These are phyloP conservation scores for Lasiosphaeria ovina DNA, from an alignment of 495 filamentous ascomycete genomes.

Conservation along the genomic window DNA sequence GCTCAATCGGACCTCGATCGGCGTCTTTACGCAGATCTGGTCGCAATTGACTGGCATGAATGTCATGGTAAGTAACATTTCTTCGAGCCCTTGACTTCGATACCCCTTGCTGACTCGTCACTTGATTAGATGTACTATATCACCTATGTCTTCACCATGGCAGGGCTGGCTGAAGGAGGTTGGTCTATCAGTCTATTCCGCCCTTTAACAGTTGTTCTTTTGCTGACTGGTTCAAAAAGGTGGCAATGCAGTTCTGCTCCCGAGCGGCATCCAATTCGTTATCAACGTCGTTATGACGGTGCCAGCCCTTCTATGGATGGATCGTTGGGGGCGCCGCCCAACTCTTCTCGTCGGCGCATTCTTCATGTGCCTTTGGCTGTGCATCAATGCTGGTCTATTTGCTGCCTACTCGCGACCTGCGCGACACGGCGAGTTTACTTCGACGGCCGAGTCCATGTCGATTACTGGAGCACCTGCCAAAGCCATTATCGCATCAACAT, in stretches of 20 bases:
- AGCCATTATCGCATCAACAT: constrained; percentile 73
- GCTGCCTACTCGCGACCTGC: constrained; percentile 44
- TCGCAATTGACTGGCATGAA: constrained; percentile 83
- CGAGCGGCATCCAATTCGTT: constrained; percentile 72
- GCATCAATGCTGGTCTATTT: constrained; percentile 68
- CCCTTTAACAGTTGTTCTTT: not conserved
- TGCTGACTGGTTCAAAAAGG: not conserved
- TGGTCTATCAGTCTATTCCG: not conserved
- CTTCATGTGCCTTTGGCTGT: constrained; percentile 68
- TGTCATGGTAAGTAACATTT: constrained; percentile 69
- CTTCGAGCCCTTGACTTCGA: constrained; percentile 31
- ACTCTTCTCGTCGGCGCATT: constrained; percentile 63
- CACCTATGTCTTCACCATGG: constrained; percentile 71
- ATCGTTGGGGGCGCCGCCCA: constrained; percentile 59
- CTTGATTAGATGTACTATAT: constrained; percentile 47
- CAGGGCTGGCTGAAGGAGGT: constrained; percentile 55
- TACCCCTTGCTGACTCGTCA: constrained; percentile 17
- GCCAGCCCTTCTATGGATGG: constrained; percentile 55
- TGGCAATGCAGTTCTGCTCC: constrained; percentile 51
- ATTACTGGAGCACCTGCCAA: constrained; percentile 61
- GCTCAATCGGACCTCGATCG: constrained; percentile 72
- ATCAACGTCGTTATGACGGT: constrained; percentile 63
- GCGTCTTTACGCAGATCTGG: constrained; percentile 81
- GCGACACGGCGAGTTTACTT: constrained; percentile 35
- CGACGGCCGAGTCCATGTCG: constrained; percentile 42